phyloP scores from a whole-genome alignment of 2,329 filamentous ascomycete species.

The Tolypocladium guangdongense region DNA sequence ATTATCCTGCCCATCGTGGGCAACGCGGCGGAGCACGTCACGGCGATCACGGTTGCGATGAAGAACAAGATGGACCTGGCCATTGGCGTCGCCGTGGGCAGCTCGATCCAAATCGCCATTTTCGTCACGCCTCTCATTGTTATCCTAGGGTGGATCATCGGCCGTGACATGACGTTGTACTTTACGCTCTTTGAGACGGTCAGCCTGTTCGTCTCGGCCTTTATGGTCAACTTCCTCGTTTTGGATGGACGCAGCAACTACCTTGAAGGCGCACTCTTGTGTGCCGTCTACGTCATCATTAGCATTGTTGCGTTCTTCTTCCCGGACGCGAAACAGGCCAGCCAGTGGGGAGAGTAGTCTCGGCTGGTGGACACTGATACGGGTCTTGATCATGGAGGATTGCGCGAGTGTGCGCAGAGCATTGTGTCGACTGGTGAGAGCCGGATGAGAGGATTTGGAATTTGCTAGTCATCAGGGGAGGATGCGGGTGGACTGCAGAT shows the following conservation, averaged over 20 bases:
- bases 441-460: neutral
- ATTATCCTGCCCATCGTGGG: slow-evolving; percentile 65
- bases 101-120: slow-evolving; percentile 61
- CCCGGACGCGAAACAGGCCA: slow-evolving; percentile 39
- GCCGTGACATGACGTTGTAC: slow-evolving; percentile 64
- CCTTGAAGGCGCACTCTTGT: slow-evolving; percentile 63
- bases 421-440: neutral
- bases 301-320: slow-evolving; percentile 57
- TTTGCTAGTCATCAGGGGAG: neutral
- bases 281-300: slow-evolving; percentile 59
- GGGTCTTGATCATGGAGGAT: neutral
- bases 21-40: slow-evolving; percentile 64
- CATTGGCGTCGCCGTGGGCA: slow-evolving; percentile 61
- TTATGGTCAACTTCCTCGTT: slow-evolving; percentile 82
- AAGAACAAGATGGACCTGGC: slow-evolving; percentile 71
- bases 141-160: slow-evolving; percentile 59
- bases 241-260: slow-evolving; percentile 81
- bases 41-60: slow-evolving; percentile 57
- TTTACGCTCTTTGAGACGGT: slow-evolving; percentile 87
- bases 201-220: slow-evolving; percentile 70
- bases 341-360: slow-evolving; percentile 19
- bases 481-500: neutral
- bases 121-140: slow-evolving; percentile 62
- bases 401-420: neutral
- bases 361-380: neutral